Base-by-base conservation (phyloP, 2,329 filamentous ascomycete species). In the Cordyceps tenuipes region DNA sequence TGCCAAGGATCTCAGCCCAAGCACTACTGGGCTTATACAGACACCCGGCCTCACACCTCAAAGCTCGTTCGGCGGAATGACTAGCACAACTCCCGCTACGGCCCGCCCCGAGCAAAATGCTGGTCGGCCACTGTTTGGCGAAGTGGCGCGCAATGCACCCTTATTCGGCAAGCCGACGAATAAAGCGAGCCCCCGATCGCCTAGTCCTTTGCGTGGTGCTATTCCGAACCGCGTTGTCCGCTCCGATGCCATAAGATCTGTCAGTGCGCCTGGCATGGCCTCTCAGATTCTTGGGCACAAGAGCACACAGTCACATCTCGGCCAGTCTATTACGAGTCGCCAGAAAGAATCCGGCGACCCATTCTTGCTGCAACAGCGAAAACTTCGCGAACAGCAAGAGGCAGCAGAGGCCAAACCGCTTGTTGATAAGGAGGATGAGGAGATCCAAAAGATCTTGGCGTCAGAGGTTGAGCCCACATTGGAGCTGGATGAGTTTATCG, bases 341-440 rank as follows among this genome's bases (percentile, higher is more conserved):
- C 73, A 75, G 43, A 63, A 67, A 2, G 69, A 74, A 48, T 67
- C 70, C 36, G 76, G 78, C 63, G 80, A 82, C 55, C 70, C 74
- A 7, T 80, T 80, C 57, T 69, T 81, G 58, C 72, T 75, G 48
- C 78, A 80, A 64, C 79, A 82, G 64, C 77, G 77, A 55, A 79
- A 76, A 66, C 71, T 77, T 3, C 80, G 78, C 65, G 81, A 79
- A 49, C 79, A 76, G 64, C 80, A 81, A 62, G 80, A 84, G 65
- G 81, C 78, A 0, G 82, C 84, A 61, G 81, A 85, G 67, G 76
- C 76, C 5, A 79, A 80, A 62, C 75, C 82, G 4, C 75, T 89
- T 2, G 75, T 83, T 23, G 85, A 89, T 60, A 83, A 90, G 55
- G 87, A 90, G 64, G 87, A 89, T 64, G 86, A 88, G 29, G 80